Conservation (phyloP, 164 flowering plant genomes). For the Malania oleifera region DNA sequence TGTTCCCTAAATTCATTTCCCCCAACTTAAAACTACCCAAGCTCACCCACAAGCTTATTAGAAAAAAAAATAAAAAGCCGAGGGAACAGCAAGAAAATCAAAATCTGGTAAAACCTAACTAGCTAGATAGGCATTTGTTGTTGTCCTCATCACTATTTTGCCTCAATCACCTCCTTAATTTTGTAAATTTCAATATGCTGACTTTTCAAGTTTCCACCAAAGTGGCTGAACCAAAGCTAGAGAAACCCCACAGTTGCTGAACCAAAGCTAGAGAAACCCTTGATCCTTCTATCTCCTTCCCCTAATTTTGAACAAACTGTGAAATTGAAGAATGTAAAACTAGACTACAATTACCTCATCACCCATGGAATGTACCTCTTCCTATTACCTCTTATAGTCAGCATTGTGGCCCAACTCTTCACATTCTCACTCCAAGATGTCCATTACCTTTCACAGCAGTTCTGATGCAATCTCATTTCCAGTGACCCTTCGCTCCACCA, state of each 20-base stretch:
- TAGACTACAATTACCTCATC: constrained; percentile 62
- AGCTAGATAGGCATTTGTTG: no score
- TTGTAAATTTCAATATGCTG: no score
- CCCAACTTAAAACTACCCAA: no score
- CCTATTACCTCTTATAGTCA: constrained; percentile 35
- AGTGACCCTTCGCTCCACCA: constrained; percentile 37
- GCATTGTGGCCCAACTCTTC: constrained; percentile 42
- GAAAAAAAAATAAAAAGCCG: no score
- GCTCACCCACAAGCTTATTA: no score
- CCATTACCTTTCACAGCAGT: constrained; percentile 47
- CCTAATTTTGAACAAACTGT: constrained; percentile 54
- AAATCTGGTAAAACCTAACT: no score
- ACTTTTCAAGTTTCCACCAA: not conserved
- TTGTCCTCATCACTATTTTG: no score
- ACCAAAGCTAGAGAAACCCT: constrained; percentile 13
- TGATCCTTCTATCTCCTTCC: constrained; percentile 18
- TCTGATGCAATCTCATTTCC: constrained; percentile 44
- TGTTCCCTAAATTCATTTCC: no score
- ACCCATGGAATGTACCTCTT: constrained; percentile 52
- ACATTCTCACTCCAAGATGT: constrained; percentile 35
- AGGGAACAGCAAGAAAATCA: no score
- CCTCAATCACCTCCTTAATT: no score
- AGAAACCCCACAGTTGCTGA: no score
- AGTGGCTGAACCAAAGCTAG: constrained; percentile 30
- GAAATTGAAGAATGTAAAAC: constrained; percentile 58